These are phyloP conservation scores for Paecilomyces niveus DNA, from an alignment of 2,329 filamentous ascomycete genomes.

Conservation along the genomic window DNA sequence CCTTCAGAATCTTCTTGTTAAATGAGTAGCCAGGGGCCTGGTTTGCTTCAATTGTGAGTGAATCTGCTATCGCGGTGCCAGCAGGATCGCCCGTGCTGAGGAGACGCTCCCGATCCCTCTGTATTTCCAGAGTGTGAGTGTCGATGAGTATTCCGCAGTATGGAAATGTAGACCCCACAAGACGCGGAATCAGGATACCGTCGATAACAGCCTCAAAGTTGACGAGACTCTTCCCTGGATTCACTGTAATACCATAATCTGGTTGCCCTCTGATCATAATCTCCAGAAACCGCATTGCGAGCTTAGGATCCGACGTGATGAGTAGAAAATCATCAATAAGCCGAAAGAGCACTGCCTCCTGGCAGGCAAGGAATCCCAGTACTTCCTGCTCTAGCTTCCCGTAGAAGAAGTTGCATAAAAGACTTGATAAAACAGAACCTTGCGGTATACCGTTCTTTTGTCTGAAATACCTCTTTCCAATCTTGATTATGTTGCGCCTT, in stretches of 20 bases:
- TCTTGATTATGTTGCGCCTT: constrained; percentile 74
- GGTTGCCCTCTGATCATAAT: constrained; percentile 74
- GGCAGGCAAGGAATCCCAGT: constrained; percentile 57
- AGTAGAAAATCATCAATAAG: constrained; percentile 92
- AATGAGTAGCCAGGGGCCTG: constrained; percentile 70
- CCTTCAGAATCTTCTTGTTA: constrained; percentile 64
- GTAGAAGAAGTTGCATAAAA: constrained; percentile 95
- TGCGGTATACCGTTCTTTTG: constrained; percentile 89
- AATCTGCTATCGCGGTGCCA: constrained; percentile 54
- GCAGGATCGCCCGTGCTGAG: constrained; percentile 44
- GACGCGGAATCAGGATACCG: constrained; percentile 45
- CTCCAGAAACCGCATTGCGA: constrained; percentile 66
- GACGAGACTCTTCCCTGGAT: constrained; percentile 68
- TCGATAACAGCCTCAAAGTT: constrained; percentile 67
- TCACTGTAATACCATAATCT: constrained; percentile 74
- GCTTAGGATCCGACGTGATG: constrained; percentile 61
- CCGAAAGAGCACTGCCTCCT: constrained; percentile 65
- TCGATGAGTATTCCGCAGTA: constrained; percentile 83
- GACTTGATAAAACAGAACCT: constrained; percentile 77
- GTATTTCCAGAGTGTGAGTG: constrained; percentile 65
- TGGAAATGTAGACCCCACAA: constrained; percentile 56
- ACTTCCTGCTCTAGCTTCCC: constrained; percentile 69
- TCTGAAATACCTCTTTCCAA: constrained; percentile 81
- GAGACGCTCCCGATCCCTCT: constrained; percentile 55
- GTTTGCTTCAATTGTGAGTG: constrained; percentile 71